Evolutionary conservation across 2,329 filamentous ascomycete genomes (phyloP), one percentile per base, ranked within the genome.

Genomic region (Alternaria hordeiaustralica): DNA sequence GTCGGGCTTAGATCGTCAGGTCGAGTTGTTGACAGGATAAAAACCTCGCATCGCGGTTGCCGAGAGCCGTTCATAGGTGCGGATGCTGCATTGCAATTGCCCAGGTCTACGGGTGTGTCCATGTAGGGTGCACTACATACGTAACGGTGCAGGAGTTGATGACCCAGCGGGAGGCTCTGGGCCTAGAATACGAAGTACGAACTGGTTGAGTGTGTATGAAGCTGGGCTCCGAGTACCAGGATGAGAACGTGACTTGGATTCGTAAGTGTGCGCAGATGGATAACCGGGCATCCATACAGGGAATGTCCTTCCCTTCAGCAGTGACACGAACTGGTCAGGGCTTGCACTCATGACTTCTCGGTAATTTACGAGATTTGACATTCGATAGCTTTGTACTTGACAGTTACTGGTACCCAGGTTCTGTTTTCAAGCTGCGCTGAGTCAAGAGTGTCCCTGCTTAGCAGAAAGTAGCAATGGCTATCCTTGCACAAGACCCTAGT

Each of bases 1-100:
- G 15, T 11, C n/a, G 12, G 30, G 55, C 53, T 47, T 30, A 33
- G 55, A 59, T 60, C 23, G 36, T 51, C 60, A 61, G 60, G 51
- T 56, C 36, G 44, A 58, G 26, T 45, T 23, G 20, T 33, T 47
- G 21, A n/a, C 43, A 25, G 11, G 13, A 23, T 54, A 30, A 41
- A 62, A 13, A 18, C 36, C 41, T 21, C 13, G 25, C 23, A 44
- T 25, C 44, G 9, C 21, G 26, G 25, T 10, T 57, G 13, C 54
- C 51, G 18, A 41, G n/a, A 28, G 18, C 23, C 28, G 18, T 25
- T 46, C 58, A 49, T 57, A 21, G 44, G 18, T 60, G 28, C 30
- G 51, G 13, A 55, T 25, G 33, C 15, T 33, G 51, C 33, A 18
- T 26, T 3, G 33, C 11, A 47, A 47, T 47, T 47, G 44, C 36